These are phyloP conservation scores for Tricholoma terreum DNA, from an alignment of 768 basidiomycete genomes.

Conservation along the genomic window DNA sequence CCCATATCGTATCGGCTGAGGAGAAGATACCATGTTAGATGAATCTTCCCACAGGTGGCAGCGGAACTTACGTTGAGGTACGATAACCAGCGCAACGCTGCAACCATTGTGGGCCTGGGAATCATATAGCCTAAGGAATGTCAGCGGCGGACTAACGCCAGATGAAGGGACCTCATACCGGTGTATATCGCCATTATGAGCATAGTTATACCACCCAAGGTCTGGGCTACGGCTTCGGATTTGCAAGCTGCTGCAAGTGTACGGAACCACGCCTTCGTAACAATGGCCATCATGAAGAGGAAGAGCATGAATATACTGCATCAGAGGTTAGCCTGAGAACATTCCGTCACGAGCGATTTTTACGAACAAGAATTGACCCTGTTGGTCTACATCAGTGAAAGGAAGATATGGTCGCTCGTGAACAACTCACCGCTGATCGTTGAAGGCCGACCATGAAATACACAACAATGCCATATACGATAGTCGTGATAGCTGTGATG, in stretches of 20 bases:
- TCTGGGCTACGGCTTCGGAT: conserved; percentile 58
- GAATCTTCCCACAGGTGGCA: background rate
- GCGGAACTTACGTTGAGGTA: conserved; percentile 50
- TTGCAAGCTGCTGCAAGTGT: conserved; percentile 57
- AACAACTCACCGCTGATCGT: background rate
- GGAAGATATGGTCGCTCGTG: conserved; percentile 20
- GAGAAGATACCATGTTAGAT: conserved; percentile 1
- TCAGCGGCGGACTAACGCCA: background rate
- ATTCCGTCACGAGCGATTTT: conserved; percentile 4
- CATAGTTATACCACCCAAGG: conserved; percentile 42
- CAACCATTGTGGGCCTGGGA: conserved; percentile 62
- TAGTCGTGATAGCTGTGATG: conserved; percentile 46
- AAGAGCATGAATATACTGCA: conserved; percentile 57
- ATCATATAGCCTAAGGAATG: conserved; percentile 48
- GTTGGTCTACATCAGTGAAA: background rate
- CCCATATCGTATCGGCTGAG: conserved; percentile 43
- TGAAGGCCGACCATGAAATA: conserved; percentile 55
- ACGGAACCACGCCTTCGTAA: conserved; percentile 79
- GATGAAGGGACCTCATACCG: conserved; percentile 34
- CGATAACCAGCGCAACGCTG: conserved; percentile 65
- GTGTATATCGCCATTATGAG: conserved; percentile 52
- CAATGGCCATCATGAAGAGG: conserved; percentile 50
- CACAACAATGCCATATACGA: conserved; percentile 45
- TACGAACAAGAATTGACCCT: conserved; percentile 57
- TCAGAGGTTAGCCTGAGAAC: background rate